Conservation (phyloP, 1,139 yeast genomes). For the Arxiozyma heterogenica region DNA sequence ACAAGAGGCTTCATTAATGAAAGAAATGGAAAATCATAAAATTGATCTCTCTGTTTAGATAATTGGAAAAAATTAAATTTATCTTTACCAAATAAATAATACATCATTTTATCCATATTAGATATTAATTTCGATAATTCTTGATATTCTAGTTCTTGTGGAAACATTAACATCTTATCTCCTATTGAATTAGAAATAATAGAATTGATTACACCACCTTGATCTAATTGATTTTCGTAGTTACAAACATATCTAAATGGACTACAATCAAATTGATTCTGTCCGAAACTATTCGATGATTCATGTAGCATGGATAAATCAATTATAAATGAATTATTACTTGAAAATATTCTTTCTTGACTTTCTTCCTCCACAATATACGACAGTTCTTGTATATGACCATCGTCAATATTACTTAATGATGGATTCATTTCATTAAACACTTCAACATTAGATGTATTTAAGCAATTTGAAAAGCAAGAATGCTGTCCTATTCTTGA, state of each 20-base stretch:
- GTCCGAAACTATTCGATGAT: not conserved
- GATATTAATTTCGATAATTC: slow-evolving; percentile 12
- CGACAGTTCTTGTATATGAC: not conserved
- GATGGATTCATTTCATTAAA: not conserved
- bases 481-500: not conserved
- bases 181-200: slow-evolving; percentile 16
- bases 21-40: slow-evolving; percentile 12
- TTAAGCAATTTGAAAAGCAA: not conserved
- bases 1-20: slow-evolving; percentile 4
- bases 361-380: not conserved
- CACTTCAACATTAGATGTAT: not conserved
- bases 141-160: slow-evolving; percentile 20
- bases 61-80: slow-evolving; percentile 21
- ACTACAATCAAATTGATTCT: slow-evolving; percentile 12
- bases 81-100: slow-evolving; percentile 23
- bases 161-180: slow-evolving; percentile 14
- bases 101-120: slow-evolving; percentile 16
- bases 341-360: not conserved
- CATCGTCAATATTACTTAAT: too few relatives aligned
- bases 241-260: slow-evolving; percentile 19
- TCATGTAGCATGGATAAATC: not conserved
- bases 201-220: slow-evolving; percentile 15
- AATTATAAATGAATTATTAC: not conserved
- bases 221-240: slow-evolving; percentile 21
- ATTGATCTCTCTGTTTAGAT: slow-evolving; percentile 15